Percentiles rank a stretch among this genome's conserved stretches.
These are phyloP conservation scores for Podaxis mareebaensis DNA, from an alignment of 768 basidiomycete species.

Conservation along the genomic window DNA sequence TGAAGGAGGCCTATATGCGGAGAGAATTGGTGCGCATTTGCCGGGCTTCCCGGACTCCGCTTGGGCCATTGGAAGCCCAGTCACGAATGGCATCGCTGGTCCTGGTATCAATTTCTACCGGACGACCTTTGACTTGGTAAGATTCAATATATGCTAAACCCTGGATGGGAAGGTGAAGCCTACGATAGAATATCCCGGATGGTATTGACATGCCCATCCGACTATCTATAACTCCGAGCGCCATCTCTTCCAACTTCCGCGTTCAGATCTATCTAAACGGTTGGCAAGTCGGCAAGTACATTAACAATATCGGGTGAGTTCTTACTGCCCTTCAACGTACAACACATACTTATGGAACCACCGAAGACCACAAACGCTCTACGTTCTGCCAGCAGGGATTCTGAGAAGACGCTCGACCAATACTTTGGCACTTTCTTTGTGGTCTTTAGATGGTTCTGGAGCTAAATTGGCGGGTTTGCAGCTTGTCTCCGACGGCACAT, in stretches of 20 bases:
- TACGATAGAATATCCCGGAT: constrained; percentile 33
- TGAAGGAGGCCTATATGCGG: constrained; percentile 72
- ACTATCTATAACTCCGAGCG: constrained; percentile 44
- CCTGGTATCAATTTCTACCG: constrained; percentile 75
- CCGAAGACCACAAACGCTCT: constrained; percentile 45
- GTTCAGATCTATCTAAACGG: constrained; percentile 53
- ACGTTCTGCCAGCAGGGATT: constrained; percentile 51
- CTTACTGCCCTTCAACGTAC: background rate
- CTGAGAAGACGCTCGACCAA: constrained; percentile 42
- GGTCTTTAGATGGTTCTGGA: constrained; percentile 46
- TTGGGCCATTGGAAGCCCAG: constrained; percentile 57
- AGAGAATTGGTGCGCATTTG: constrained; percentile 74
- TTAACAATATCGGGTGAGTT: constrained; percentile 49
- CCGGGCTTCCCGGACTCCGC: constrained; percentile 66
- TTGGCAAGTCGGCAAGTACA: constrained; percentile 55
- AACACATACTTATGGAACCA: background rate
- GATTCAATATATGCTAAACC: background rate
- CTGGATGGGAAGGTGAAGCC: background rate
- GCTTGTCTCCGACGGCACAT: constrained; percentile 46
- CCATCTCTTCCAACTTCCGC: constrained; percentile 46
- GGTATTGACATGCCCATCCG: constrained; percentile 47
- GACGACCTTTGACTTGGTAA: constrained; percentile 57
- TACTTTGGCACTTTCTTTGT: constrained; percentile 48
- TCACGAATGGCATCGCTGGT: constrained; percentile 58
- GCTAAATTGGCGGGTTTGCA: constrained; percentile 42